A percentile compares a stretch with the other conserved stretches of the same genome.
Conservation (phyloP, 2,329 filamentous ascomycete species). For the Dichotomopilus funicola region DNA sequence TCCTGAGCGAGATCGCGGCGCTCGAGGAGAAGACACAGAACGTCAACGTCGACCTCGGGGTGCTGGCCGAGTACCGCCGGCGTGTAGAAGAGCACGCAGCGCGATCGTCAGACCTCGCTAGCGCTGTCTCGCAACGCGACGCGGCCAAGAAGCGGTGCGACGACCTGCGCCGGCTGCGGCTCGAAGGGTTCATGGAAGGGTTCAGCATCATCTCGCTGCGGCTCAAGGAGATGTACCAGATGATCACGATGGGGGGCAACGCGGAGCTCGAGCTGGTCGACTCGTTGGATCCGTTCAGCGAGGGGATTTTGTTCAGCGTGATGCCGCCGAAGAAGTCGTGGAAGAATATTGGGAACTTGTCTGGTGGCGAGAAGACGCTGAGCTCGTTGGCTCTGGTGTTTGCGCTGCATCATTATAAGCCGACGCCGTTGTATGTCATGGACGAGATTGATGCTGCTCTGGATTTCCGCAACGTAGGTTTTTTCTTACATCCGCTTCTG, state of each 20-base stretch:
- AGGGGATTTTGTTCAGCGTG: constrained; percentile 93
- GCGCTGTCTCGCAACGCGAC: constrained; percentile 72
- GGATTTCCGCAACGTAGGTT: constrained; percentile 92
- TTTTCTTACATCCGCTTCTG: neutral
- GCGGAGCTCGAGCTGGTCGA: constrained; percentile 96
- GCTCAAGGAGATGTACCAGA: constrained; percentile 99
- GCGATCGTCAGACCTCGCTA: constrained; percentile 69
- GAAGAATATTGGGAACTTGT: constrained; percentile 98
- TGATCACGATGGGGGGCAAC: constrained; percentile 99
- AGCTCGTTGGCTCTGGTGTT: constrained; percentile 94
- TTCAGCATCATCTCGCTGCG: constrained; percentile 90
- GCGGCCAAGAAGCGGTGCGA: constrained; percentile 86
- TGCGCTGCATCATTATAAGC: constrained; percentile 95
- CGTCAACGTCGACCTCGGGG: constrained; percentile 78
- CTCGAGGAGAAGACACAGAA: constrained; percentile 71
- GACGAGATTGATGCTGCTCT: constrained; percentile 97
- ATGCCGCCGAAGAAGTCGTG: constrained; percentile 99
- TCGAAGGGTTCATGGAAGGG: constrained; percentile 98
- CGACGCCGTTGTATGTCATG: constrained; percentile 97
- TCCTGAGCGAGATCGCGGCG: constrained; percentile 56
- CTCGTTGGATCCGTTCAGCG: constrained; percentile 90
- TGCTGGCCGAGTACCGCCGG: constrained; percentile 43
- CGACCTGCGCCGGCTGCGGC: constrained; percentile 78
- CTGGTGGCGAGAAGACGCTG: constrained; percentile 94
- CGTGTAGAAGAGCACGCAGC: constrained; percentile 36